Evolutionary conservation across 352 stramenopile species (phyloP), one percentile per base, ranked within the genome.

Genomic region (Pythium periplocum): DNA sequence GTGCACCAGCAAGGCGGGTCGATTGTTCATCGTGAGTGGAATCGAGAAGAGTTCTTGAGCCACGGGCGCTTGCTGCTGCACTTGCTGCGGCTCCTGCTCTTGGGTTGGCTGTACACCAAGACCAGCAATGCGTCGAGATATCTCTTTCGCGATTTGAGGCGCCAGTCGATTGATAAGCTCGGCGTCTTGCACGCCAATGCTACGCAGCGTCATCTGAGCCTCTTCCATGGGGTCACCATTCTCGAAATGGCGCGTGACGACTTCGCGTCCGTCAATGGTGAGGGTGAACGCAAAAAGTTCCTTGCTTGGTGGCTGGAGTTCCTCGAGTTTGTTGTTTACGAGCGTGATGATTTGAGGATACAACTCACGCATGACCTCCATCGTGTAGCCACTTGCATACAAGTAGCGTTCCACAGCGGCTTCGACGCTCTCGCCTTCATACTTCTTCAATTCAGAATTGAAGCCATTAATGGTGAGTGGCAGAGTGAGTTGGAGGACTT

Each of bases 211-310:
- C 39, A 67, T 62, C 3, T 71, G 62, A 2, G 83, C 79, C 61
- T 90, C 79, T 32, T 86, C 66, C 51, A 83, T 69, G 2, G 74
- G 65, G 4, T 75, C 69, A 17, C 73, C 75, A 12, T 61, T 62
- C 51, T 90, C 78, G 69, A 90, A 93, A 51, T 93, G 83, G 37
- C 73, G 76, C 10, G 77, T 71, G 0, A 64, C 69, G n/a, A 69
- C 68, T 9, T 78, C 61, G 6, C 62, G 53, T 4, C 66, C 71
- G 36, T 87, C 76, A 51, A 87, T 75, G 6, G 63, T 77, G 49
- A 91, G 45, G 8, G 58, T 47, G 45, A 91, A 80, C 26, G 67
- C 50, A n/a, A 91, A 86, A 0, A 85, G 47, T 44, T 87, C 72
- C 49, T 74, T 75, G n/a, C 59, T 71, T 17, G 68, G 56, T 3